Evolutionary conservation across 2,329 filamentous ascomycete genomes (phyloP).

Genomic region (Fusarium floridanum): DNA sequence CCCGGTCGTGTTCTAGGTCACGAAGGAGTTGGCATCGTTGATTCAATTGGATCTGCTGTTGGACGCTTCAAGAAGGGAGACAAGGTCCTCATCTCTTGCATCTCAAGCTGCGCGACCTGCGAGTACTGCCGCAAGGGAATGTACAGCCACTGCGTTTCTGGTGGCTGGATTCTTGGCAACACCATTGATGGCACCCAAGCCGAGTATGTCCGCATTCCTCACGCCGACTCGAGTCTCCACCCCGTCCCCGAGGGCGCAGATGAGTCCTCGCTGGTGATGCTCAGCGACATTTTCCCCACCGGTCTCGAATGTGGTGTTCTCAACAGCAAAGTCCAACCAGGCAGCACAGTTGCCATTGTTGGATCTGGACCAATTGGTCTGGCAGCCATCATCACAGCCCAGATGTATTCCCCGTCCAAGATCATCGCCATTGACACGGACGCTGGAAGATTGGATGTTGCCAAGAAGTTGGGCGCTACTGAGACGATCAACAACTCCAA

Average conservation of each 20-base stretch:
- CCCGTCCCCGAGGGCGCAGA: slow-evolving; percentile 57
- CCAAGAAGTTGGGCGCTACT: slow-evolving; percentile 62
- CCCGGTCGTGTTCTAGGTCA: slow-evolving; percentile 64
- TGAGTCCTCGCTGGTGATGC: slow-evolving; percentile 59
- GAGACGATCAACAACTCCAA: slow-evolving; percentile 56
- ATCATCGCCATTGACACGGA: slow-evolving; percentile 67
- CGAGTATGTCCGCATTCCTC: slow-evolving; percentile 67
- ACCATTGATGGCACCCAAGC: slow-evolving; percentile 67
- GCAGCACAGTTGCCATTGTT: slow-evolving; percentile 65
- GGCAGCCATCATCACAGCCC: slow-evolving; percentile 65
- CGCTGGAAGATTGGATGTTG: slow-evolving; percentile 59
- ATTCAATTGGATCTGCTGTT: slow-evolving; percentile 59
- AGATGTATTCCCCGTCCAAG: slow-evolving; percentile 65
- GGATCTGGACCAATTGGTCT: slow-evolving; percentile 69
- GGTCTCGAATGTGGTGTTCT: slow-evolving; percentile 67
- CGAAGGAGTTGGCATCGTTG: slow-evolving; percentile 65
- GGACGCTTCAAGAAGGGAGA: slow-evolving; percentile 63
- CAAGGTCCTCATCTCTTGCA: slow-evolving; percentile 64
- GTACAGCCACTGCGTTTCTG: slow-evolving; percentile 65
- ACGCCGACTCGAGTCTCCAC: slow-evolving; percentile 63
- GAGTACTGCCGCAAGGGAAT: slow-evolving; percentile 64
- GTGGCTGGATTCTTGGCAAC: slow-evolving; percentile 68
- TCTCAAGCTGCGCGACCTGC: slow-evolving; percentile 65
- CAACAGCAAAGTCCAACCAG: slow-evolving; percentile 64
- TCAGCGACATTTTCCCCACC: slow-evolving; percentile 70